These are phyloP conservation scores for Vishniacozyma victoriae DNA, from an alignment of 768 basidiomycete genomes.

Conservation along the genomic window DNA sequence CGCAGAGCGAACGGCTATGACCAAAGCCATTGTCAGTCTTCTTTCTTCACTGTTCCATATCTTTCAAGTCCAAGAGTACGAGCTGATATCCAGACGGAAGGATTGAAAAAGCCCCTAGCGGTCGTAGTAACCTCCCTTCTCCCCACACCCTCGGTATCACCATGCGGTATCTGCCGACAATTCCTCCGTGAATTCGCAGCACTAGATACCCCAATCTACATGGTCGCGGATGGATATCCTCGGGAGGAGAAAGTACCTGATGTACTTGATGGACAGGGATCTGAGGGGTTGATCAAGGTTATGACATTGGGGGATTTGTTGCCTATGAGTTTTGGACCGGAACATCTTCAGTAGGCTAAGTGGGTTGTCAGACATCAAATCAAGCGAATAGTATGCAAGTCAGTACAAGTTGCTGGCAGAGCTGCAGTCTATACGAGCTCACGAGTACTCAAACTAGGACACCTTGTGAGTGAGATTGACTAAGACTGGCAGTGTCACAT, in stretches of 20 bases:
- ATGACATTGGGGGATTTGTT: slow-evolving; percentile 69
- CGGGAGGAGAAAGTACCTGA: slow-evolving; percentile 45
- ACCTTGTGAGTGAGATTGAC: no score
- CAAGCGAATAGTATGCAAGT: no score
- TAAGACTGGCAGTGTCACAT: no score
- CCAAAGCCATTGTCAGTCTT: slow-evolving; percentile 78
- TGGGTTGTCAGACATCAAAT: no score
- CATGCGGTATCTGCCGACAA: slow-evolving; percentile 92
- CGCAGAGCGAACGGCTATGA: slow-evolving; percentile 87
- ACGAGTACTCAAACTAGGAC: no score
- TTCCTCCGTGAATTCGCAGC: slow-evolving; percentile 50
- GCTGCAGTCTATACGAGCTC: no score
- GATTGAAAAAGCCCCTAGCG: slow-evolving; percentile 1
- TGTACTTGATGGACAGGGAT: slow-evolving; percentile 48
- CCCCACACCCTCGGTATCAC: slow-evolving; percentile 57
- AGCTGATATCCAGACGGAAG: neutral
- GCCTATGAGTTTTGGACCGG: slow-evolving; percentile 84
- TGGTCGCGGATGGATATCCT: slow-evolving; percentile 37
- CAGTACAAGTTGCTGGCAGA: no score
- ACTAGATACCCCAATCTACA: slow-evolving; percentile 51
- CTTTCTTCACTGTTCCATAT: neutral
- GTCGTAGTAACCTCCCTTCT: slow-evolving; percentile 47
- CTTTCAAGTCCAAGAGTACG: neutral
- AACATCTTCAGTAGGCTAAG: slow-evolving; percentile 48
- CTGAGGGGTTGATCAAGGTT: slow-evolving; percentile 21